Base-by-base conservation (phyloP, 257 asterid species). In the Nicotiana obtusifolia region DNA sequence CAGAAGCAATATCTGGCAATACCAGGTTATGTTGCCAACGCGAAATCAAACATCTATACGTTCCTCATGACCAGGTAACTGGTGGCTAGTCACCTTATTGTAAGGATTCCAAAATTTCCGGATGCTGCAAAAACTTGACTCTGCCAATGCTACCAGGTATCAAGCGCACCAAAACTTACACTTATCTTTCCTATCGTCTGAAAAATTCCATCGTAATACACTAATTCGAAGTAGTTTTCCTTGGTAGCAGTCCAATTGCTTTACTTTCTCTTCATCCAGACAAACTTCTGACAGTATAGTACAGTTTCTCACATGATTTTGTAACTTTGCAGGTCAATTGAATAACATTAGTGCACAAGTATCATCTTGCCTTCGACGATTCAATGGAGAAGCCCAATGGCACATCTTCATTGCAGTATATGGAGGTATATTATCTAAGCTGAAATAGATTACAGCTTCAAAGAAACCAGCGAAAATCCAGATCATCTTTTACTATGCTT, bases 241-340 rank as follows among this genome's bases (percentile, higher is more conserved):
- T 73, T 15, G 9, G 78, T 81, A 77, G 77, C 75, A 65, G 84
- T 84, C 71, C 19, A 33, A 59, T 8, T 60, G 64, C 81, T 84
- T 88, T 65, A 75, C 8, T 80, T 85, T 84, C 67, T 80, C 86
- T 81, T 80, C 81, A 78, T 84, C 82, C 31, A 66, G 9, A 67
- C 73, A 76, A 60, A 19, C 33, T 76, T 76, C 62, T 71, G 84
- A 82, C 77, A 17, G 69, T 82, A 88, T 82, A 68, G 64, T 85
- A 88, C 87, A 87, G 84, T 73, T 73, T 24, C 62, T 73, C 19
- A 73, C 44, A 73, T 7, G 26, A 47, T 15, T 24, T 73, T 47
- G 41, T 49, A 64, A 76, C 86, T 65, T 30, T 52, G 81, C 56
- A 79, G 62, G 77, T 66, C 83, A 80, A 37, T 66, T 64, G 68